phyloP scores from a whole-genome alignment of 2,329 filamentous ascomycete genomes.

The Botryotinia calthae region DNA sequence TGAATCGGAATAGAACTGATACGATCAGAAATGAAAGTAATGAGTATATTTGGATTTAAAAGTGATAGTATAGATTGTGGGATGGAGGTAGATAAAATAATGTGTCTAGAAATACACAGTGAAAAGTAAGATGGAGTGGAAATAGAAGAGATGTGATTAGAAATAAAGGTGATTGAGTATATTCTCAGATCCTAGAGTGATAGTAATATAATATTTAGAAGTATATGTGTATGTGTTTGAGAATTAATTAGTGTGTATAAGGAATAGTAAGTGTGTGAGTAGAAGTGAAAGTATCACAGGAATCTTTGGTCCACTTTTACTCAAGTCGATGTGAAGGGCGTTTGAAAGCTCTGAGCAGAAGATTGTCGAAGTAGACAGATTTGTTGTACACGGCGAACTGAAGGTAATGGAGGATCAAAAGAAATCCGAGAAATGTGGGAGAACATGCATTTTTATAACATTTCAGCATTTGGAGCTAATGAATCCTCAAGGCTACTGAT shows the following conservation, averaged over 20 bases:
- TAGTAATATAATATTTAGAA: neutral
- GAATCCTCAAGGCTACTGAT: neutral
- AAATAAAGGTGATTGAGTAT: neutral
- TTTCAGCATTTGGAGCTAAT: neutral
- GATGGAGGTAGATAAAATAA: neutral
- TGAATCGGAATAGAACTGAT: neutral
- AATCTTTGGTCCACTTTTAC: neutral
- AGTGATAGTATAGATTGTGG: neutral
- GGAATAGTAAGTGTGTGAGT: neutral
- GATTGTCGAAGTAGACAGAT: neutral
- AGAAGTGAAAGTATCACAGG: neutral
- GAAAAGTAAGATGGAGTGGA: neutral
- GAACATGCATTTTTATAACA: neutral
- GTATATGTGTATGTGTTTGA: neutral
- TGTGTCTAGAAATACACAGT: neutral
- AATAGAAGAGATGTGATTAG: neutral
- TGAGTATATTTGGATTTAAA: neutral
- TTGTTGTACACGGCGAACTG: neutral
- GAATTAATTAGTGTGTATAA: neutral
- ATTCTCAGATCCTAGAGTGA: neutral
- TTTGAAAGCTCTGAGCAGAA: neutral
- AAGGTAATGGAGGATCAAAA: neutral
- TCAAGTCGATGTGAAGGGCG: neutral
- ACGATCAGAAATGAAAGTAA: neutral
- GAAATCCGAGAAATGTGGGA: neutral